Conservation (phyloP, 2,329 filamentous ascomycete genomes). For the Capronia coronata region DNA sequence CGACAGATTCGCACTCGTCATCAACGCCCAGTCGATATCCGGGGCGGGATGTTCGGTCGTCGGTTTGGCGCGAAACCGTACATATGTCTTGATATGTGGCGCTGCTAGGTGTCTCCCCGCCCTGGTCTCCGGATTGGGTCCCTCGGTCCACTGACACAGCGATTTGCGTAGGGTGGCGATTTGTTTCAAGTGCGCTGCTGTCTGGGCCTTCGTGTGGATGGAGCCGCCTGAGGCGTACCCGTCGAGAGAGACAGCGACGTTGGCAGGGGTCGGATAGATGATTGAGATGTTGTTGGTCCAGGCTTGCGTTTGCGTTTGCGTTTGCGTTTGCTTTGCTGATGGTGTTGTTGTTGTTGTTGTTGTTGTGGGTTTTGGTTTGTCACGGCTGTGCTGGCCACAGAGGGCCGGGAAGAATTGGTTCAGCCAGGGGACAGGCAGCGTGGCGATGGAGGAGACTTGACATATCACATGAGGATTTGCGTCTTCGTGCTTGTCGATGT, state of each 20-base stretch:
- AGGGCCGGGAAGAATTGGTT: conserved; percentile 39
- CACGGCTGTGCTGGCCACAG: conserved; percentile 5
- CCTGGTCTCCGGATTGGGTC: conserved; percentile 33
- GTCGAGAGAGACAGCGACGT: conserved; percentile 68
- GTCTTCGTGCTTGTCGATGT: conserved; percentile 9
- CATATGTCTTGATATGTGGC: conserved; percentile 86
- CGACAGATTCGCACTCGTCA: conserved; percentile 87
- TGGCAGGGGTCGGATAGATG: conserved; percentile 72
- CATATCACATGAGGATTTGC: conserved; percentile 36
- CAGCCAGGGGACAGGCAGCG: conserved; percentile 68
- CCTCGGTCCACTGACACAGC: conserved; percentile 61
- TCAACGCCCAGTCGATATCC: conserved; percentile 71
- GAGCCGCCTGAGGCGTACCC: conserved; percentile 72
- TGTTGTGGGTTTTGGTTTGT: neutral
- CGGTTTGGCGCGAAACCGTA: conserved; percentile 51
- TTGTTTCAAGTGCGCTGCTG: conserved; percentile 64
- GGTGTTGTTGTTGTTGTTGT: conserved; percentile 5
- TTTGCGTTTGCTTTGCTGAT: neutral
- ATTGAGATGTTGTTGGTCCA: conserved; percentile 40
- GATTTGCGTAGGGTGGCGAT: conserved; percentile 63
- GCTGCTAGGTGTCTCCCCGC: conserved; percentile 63
- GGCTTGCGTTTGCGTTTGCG: neutral
- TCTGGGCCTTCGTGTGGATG: conserved; percentile 74
- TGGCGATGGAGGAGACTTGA: conserved; percentile 67
- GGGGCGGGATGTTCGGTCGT: conserved; percentile 19